Percentiles rank a stretch among this genome's conserved stretches.
Conservation (phyloP, 371 early-diverging fungal genomes). For the Mucor circinelloides region DNA sequence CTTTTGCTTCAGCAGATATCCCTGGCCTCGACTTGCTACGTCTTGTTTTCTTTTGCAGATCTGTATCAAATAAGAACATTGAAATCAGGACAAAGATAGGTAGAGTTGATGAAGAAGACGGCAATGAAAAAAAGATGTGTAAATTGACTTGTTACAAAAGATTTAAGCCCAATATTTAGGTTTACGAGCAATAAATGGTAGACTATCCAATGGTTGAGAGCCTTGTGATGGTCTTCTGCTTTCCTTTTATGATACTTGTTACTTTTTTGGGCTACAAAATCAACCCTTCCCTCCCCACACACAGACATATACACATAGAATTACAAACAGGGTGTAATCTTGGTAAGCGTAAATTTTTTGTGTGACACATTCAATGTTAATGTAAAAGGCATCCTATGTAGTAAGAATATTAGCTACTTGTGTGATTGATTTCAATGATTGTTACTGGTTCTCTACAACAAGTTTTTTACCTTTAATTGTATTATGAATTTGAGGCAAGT, state of each 20-base stretch:
- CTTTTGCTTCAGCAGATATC: constrained; percentile 27
- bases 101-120: background rate
- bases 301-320: background rate
- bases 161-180: background rate
- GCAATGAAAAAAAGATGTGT: background rate
- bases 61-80: constrained; percentile 21
- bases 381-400: too few relatives aligned
- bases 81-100: background rate
- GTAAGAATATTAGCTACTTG: too few relatives aligned
- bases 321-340: too few relatives aligned
- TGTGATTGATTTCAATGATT: too few relatives aligned
- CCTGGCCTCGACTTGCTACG: background rate
- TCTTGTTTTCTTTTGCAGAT: background rate
- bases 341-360: too few relatives aligned
- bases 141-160: background rate
- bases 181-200: background rate
- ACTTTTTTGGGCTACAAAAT: background rate
- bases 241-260: background rate
- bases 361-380: too few relatives aligned
- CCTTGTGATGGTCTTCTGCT: background rate
- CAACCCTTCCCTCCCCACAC: background rate
- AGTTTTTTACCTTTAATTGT: too few relatives aligned
- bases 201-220: background rate
- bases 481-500: too few relatives aligned
- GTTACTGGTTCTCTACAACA: too few relatives aligned